Conservation (phyloP, 2,329 filamentous ascomycete genomes). For the Microsporum ferrugineum region DNA sequence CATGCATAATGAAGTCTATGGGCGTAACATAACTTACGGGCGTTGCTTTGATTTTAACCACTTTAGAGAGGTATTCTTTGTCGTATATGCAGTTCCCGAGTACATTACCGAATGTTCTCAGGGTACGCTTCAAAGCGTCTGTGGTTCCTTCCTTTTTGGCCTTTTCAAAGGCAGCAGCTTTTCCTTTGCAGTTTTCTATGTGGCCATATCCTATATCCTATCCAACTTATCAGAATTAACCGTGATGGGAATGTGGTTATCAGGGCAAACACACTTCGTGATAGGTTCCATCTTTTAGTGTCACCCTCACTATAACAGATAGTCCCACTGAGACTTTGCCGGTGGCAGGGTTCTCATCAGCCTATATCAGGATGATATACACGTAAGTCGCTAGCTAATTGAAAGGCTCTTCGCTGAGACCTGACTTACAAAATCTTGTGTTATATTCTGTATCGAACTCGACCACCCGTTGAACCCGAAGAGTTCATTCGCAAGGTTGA, state of each 20-base stretch:
- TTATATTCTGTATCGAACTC: constrained; percentile 84
- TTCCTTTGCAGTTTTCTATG: constrained; percentile 91
- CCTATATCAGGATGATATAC: constrained; percentile 26
- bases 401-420: neutral
- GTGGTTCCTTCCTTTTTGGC: constrained; percentile 97
- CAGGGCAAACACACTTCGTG: constrained; percentile 54
- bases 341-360: constrained; percentile 70
- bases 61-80: constrained; percentile 79
- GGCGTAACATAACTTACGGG: constrained; percentile 37
- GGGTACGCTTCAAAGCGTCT: constrained; percentile 77
- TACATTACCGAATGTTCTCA: constrained; percentile 90
- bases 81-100: constrained; percentile 98
- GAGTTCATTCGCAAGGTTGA: constrained; percentile 85
- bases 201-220: constrained; percentile 89
- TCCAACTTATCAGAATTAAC: neutral
- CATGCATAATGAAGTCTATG: neutral
- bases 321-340: constrained; percentile 73
- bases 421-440: constrained; percentile 71
- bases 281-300: constrained; percentile 83
- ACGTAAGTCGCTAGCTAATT: neutral
- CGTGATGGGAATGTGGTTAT: neutral
- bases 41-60: constrained; percentile 76
- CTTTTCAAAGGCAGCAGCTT: constrained; percentile 93
- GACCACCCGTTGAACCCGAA: constrained; percentile 99
- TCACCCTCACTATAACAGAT: constrained; percentile 82